Base-by-base conservation (phyloP, 2,329 filamentous ascomycete species). In the Coleophoma eucalyptorum region DNA sequence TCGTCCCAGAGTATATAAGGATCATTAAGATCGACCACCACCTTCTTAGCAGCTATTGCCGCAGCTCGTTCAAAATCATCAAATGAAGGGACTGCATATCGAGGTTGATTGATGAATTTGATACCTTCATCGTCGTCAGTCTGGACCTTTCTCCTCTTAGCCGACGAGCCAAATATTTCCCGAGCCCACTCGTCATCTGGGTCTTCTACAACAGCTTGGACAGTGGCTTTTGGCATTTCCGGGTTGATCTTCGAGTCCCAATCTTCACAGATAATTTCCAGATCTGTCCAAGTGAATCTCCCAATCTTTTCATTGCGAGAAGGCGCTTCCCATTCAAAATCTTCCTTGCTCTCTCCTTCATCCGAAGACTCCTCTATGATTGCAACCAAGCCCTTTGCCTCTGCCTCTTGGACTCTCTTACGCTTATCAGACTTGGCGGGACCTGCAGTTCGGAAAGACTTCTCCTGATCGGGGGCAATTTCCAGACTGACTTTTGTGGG, bases 401-500 rank as follows among this genome's bases (percentile, higher is more conserved):
- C 74, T 3, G 68, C 69, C 26, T 80, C 74, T 43, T 81, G 72
- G 20, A 84, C 68, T 21, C 79, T 79, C 52, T 83, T 76, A 43
- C 82, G 79, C 42, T 83, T 79, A 43, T 63, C 62, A 6, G 68
- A 63, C 4, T 74, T 72, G 1, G 79, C 76, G 21, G 83, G 78
- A 1, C 84, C 84, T 0, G 83, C 78, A n/a, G 93, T 81, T 50
- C 85, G 84, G 66, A 97, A 99, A 21, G 80, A 77, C 60, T 91
- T 90, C 67, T 96, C 90, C 58, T 96, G 89, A 61, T 97, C 94
- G 43, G 82, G 79, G 3, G 89, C 87, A 33, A 97, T 74, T 54
- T 99, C 94, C 13, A 99, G 77, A 54, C 84, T 91, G 50, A 96
- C 78, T 69, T 99, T 99, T 18, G 87, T 92, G 0, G 91, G 90